Conservation (phyloP, 2,329 filamentous ascomycete species). For the Alternaria arborescens region DNA sequence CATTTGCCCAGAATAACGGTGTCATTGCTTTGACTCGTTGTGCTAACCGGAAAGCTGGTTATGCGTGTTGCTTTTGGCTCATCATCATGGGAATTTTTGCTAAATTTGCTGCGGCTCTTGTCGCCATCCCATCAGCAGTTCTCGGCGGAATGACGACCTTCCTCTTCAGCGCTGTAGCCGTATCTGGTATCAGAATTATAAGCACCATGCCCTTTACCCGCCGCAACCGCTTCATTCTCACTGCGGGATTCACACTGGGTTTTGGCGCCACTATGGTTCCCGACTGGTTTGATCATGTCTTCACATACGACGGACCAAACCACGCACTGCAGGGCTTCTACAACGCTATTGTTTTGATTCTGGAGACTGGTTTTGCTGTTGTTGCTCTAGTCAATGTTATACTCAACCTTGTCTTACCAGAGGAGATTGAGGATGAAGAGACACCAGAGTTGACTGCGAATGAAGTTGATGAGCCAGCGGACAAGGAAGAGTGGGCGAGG, state of each 20-base stretch:
- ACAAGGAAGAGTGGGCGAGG: slow-evolving; percentile 54
- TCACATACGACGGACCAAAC: slow-evolving; percentile 76
- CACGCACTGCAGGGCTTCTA: slow-evolving; percentile 74
- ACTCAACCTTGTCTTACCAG: slow-evolving; percentile 75
- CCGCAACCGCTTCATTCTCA: slow-evolving; percentile 82
- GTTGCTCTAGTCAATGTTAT: slow-evolving; percentile 76
- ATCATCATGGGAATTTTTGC: slow-evolving; percentile 83
- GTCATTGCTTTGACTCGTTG: slow-evolving; percentile 78
- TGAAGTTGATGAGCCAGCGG: slow-evolving; percentile 48
- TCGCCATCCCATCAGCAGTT: slow-evolving; percentile 71
- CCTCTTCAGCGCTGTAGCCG: slow-evolving; percentile 78
- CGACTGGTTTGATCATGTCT: slow-evolving; percentile 73
- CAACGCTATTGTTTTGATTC: slow-evolving; percentile 65
- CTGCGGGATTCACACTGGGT: slow-evolving; percentile 75
- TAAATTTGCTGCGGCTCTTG: slow-evolving; percentile 82
- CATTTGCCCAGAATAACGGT: no score
- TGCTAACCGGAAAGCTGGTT: slow-evolving; percentile 81
- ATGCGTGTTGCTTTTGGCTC: slow-evolving; percentile 79
- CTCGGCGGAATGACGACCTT: slow-evolving; percentile 72
- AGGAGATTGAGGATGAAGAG: slow-evolving; percentile 76
- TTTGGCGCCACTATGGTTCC: slow-evolving; percentile 64
- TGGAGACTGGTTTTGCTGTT: slow-evolving; percentile 71
- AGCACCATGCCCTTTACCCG: slow-evolving; percentile 76
- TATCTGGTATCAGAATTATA: slow-evolving; percentile 81
- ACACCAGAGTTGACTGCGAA: slow-evolving; percentile 55